These are phyloP conservation scores for Citrus maxima DNA, from an alignment of 345 rosid genomes.

Conservation along the genomic window DNA sequence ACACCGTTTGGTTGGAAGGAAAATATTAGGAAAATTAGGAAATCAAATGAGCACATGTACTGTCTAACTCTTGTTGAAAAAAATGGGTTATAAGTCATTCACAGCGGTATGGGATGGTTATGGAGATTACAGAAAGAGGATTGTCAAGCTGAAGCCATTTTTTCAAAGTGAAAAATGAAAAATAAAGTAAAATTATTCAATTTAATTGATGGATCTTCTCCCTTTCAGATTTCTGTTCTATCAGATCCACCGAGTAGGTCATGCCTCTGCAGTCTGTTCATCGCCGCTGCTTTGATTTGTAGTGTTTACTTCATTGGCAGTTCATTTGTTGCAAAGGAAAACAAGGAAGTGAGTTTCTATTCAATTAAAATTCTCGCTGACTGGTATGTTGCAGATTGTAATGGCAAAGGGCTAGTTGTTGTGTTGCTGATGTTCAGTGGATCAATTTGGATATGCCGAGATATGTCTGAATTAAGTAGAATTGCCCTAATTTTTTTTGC, in stretches of 20 bases:
- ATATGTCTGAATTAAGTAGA: background rate
- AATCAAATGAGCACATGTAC: background rate
- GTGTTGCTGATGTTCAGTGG: background rate
- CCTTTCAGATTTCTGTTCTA: conserved; percentile 36
- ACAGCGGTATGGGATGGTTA: background rate
- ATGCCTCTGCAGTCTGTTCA: conserved; percentile 49
- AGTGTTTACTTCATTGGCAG: conserved; percentile 58
- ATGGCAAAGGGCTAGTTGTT: background rate
- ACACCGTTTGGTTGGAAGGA: background rate
- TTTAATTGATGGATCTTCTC: background rate
- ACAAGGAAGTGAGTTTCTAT: conserved; percentile 52
- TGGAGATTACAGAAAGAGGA: background rate
- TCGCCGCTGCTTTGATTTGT: conserved; percentile 44
- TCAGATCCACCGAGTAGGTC: conserved; percentile 50
- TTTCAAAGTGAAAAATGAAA: background rate
- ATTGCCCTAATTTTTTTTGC: conserved; percentile 19
- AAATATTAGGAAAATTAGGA: background rate
- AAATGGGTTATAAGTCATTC: background rate
- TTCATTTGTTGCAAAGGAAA: conserved; percentile 41
- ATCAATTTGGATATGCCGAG: background rate
- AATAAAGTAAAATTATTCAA: background rate
- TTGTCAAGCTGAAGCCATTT: background rate
- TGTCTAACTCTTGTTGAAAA: background rate
- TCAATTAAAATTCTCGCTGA: background rate
- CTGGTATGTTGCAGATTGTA: background rate